phyloP scores from a whole-genome alignment of 305 asterid genomes.

The Fraxinus floribunda region DNA sequence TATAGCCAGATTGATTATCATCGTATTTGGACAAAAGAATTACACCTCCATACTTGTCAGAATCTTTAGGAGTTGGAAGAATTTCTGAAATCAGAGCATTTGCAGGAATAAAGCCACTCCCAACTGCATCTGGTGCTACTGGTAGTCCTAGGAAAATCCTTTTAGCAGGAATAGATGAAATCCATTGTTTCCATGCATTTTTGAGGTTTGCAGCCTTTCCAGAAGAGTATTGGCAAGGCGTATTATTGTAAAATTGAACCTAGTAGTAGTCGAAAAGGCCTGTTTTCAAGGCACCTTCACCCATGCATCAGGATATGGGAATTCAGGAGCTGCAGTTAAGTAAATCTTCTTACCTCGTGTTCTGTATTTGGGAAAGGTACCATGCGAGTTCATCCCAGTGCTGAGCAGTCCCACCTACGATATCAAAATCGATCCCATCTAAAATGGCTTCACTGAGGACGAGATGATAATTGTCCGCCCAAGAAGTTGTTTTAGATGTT shows the following conservation, averaged over 20 bases:
- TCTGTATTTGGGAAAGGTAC: conserved; percentile 36
- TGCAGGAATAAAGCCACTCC: conserved; percentile 37
- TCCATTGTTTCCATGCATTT: conserved; percentile 39
- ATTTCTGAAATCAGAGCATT: conserved; percentile 28
- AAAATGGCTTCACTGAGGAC: conserved; percentile 20
- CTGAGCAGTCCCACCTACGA: conserved; percentile 45
- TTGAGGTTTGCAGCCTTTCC: conserved; percentile 16
- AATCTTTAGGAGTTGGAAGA: conserved; percentile 41
- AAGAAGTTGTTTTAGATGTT: conserved; percentile 28
- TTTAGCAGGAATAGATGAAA: conserved; percentile 34
- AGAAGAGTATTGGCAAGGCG: conserved; percentile 47
- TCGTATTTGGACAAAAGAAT: conserved; percentile 49
- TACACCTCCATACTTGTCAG: conserved; percentile 40
- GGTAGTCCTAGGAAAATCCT: conserved; percentile 54
- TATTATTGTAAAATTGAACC: conserved; percentile 59
- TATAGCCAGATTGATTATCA: conserved; percentile 45
- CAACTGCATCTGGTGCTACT: conserved; percentile 42
- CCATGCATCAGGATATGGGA: conserved; percentile 56
- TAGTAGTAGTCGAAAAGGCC: conserved; percentile 53
- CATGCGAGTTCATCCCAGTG: conserved; percentile 52
- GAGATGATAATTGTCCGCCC: not conserved
- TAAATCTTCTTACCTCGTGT: conserved; percentile 39
- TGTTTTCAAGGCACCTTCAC: conserved; percentile 39
- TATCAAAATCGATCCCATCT: conserved; percentile 55
- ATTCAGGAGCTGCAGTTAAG: conserved; percentile 54